These are phyloP conservation scores for Tetraselmis striata DNA, from an alignment of 139 green algal species.

Conservation along the genomic window DNA sequence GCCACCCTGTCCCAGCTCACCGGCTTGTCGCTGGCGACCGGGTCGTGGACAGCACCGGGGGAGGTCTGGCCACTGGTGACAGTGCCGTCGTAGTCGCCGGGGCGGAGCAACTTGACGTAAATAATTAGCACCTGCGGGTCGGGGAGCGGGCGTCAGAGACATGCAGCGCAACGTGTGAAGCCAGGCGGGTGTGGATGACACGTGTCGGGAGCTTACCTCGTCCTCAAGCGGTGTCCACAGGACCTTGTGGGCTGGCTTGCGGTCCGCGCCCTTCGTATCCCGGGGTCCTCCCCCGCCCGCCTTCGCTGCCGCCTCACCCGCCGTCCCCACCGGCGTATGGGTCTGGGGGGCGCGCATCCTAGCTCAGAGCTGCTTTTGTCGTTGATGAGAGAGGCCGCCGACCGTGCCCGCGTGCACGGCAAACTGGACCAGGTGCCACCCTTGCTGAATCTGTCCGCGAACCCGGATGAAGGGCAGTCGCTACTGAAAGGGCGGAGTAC, in stretches of 20 bases:
- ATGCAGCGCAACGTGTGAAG: no score
- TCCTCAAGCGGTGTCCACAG: neutral
- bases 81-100: neutral
- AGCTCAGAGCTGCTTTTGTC: neutral
- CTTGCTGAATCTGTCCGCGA: no score
- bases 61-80: no score
- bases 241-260: neutral
- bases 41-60: no score
- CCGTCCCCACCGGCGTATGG: neutral
- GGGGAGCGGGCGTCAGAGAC: neutral
- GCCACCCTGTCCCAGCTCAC: neutral
- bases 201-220: neutral
- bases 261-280: neutral
- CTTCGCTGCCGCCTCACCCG: neutral
- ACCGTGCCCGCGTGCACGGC: neutral
- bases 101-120: neutral
- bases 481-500: no score
- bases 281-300: no score
- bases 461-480: no score
- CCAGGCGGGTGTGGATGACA: no score
- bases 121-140: neutral
- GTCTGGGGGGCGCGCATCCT: neutral
- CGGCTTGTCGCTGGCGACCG: neutral
- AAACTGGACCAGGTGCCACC: neutral
- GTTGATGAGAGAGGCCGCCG: neutral